Conservation (phyloP, 1,139 yeast genomes). For the Candida gigantensis region DNA sequence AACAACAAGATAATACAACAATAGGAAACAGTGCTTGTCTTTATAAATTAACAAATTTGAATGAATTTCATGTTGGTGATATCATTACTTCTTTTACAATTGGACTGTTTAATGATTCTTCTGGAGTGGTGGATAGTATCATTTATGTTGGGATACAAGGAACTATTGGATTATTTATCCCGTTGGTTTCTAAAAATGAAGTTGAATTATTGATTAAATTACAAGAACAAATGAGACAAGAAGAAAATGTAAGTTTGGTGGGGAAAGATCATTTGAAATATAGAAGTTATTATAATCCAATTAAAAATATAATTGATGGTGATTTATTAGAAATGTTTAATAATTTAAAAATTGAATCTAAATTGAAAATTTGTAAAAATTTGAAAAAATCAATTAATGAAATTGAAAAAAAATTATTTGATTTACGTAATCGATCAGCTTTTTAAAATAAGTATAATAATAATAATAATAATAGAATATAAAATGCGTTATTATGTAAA, state of each 20-base stretch:
- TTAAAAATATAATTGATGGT: conserved; percentile 79
- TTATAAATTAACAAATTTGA: conserved; percentile 51
- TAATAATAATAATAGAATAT: no score
- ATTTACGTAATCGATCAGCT: conserved; percentile 54
- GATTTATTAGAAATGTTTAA: conserved; percentile 70
- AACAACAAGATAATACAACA: no score
- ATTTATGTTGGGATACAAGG: conserved; percentile 82
- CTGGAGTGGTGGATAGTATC: conserved; percentile 65
- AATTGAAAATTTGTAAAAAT: conserved; percentile 51
- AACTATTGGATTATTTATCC: conserved; percentile 70
- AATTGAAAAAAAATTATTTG: conserved; percentile 60
- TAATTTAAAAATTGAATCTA: conserved; percentile 35
- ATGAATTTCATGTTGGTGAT: conserved; percentile 72
- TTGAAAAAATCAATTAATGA: conserved; percentile 61
- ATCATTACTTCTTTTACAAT: conserved; percentile 62
- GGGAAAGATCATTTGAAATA: conserved; percentile 71
- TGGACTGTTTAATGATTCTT: conserved; percentile 55
- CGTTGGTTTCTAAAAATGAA: conserved; percentile 66
- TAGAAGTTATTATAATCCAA: conserved; percentile 79
- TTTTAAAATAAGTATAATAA: conserved; percentile 21
- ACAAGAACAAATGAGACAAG: conserved; percentile 49
- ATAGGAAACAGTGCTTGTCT: no score
- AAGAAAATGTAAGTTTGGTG: conserved; percentile 22
- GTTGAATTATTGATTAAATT: conserved; percentile 57
- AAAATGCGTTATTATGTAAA: neutral